A percentile compares a stretch with the other conserved stretches of the same genome.
Evolutionary conservation across 2,329 filamentous ascomycete species (phyloP).

Genomic region (Aspergillus sp.): DNA sequence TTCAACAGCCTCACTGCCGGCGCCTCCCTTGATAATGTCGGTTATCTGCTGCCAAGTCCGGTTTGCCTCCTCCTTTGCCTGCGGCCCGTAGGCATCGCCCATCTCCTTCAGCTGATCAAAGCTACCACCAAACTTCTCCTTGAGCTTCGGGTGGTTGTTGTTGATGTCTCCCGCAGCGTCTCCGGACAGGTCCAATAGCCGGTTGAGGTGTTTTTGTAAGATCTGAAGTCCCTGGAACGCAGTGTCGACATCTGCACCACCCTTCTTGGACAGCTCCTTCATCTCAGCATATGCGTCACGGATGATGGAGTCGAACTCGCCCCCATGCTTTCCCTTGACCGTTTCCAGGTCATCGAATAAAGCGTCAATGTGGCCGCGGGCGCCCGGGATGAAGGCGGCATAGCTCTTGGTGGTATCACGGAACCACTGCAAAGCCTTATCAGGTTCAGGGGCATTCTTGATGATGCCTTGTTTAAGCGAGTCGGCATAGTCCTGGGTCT

Average conservation of each 20-base stretch:
- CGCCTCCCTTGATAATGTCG: conserved; percentile 62
- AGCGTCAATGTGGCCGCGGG: conserved; percentile 64
- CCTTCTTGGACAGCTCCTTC: conserved; percentile 57
- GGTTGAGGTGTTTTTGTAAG: conserved; percentile 60
- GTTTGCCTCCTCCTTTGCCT: conserved; percentile 74
- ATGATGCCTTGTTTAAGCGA: conserved; percentile 61
- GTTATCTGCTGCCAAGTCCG: conserved; percentile 68
- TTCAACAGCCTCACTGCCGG: conserved; percentile 53
- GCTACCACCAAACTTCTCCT: conserved; percentile 69
- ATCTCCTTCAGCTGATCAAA: conserved; percentile 69
- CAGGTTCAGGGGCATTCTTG: conserved; percentile 62
- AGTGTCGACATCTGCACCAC: conserved; percentile 63
- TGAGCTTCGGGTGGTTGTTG: conserved; percentile 71
- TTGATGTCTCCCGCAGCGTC: conserved; percentile 66
- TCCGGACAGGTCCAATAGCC: conserved; percentile 61
- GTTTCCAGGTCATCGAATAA: conserved; percentile 71
- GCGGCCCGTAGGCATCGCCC: conserved; percentile 68
- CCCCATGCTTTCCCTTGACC: conserved; percentile 64
- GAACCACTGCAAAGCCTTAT: conserved; percentile 66
- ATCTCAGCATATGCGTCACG: conserved; percentile 67
- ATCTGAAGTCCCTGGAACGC: conserved; percentile 62
- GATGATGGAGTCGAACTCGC: conserved; percentile 70
- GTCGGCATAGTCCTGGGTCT: conserved; percentile 62
- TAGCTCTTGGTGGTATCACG: conserved; percentile 68
- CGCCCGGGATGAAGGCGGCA: conserved; percentile 70